Conservation (phyloP, 208 protist genomes). For the Perkinsela sp. region DNA sequence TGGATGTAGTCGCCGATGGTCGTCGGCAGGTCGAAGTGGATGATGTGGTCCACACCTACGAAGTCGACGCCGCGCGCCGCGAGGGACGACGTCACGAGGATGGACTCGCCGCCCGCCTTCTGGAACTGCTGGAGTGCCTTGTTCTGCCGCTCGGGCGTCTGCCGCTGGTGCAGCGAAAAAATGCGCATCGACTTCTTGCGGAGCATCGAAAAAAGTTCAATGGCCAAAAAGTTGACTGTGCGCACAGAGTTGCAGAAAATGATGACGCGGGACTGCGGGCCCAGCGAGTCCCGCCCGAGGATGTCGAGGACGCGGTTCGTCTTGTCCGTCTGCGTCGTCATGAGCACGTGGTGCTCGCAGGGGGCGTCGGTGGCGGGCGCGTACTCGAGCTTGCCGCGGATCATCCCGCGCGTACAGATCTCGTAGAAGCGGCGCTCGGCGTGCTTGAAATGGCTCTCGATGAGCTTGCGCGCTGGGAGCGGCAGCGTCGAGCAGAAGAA, state of each 20-base stretch:
- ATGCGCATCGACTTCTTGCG: not conserved
- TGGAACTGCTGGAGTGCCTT: not conserved
- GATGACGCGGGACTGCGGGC: not conserved
- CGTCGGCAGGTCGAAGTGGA: slow-evolving; percentile 62
- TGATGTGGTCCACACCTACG: slow-evolving; percentile 37
- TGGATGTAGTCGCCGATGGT: slow-evolving; percentile 70
- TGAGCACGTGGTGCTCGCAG: not conserved
- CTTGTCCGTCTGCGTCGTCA: not conserved
- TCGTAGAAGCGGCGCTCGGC: not conserved
- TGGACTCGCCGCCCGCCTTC: not conserved
- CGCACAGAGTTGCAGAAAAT: slow-evolving; percentile 1
- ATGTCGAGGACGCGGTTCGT: not conserved
- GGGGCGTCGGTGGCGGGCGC: not conserved
- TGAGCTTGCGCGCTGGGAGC: not conserved
- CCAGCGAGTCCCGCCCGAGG: not conserved
- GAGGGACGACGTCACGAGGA: slow-evolving; percentile 13
- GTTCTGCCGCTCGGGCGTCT: not conserved
- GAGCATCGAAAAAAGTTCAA: slow-evolving; percentile 1
- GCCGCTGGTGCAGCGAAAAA: not conserved
- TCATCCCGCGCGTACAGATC: not conserved
- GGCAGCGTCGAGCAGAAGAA: not conserved
- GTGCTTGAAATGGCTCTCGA: not conserved
- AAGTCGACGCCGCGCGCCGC: slow-evolving; percentile 53
- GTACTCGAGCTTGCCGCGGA: not conserved
- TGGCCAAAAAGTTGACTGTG: not conserved